Base-by-base conservation (phyloP, 2,329 filamentous ascomycete species). In the Neofusicoccum laricinum region DNA sequence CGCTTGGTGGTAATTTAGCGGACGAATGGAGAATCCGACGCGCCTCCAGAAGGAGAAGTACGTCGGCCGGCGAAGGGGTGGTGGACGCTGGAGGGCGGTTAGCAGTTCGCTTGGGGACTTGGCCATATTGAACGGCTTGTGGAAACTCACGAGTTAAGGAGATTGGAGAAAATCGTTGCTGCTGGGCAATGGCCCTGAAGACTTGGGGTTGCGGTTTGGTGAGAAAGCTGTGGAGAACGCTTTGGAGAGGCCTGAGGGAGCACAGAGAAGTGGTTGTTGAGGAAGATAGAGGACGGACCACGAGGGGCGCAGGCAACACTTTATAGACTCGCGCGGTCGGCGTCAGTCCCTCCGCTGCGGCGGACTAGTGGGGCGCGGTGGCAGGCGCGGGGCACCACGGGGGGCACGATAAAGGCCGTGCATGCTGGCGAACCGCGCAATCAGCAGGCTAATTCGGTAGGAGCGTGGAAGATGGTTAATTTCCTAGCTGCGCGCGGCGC, bases 81-180 rank as follows among this genome's bases (percentile, higher is more conserved):
- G 84, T 97, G 93, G 81, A 89, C 86, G 79, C 93, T 97, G 78
- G 25, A 40, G 1, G 25, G 14, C 30, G 7, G 41, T 65, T 57
- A 59, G 49, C 53, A 46, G 25, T 6, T 19, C 14, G 11, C 34
- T 49, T 19, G n/a, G 21, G 4, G 11, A n/a, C 25, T 30, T 30
- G 25, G 25, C 25, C 25, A 30, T 30, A 30, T 30, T 30, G 25
- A 4, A 30, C 25, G 5, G 25, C 25, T 30, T 6, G 5, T 30
- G 38, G 4, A 48, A n/a, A 82, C 92, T 79, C 86, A 97, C 93
- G 93, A 97, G 87, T 95, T 95, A 73, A 97, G 90, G 74, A 96
- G 90, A 84, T 96, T 97, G 85, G 93, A 94, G 90, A 97, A 97
- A 93, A 92, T 97, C 83, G 91, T 97, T 92, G 86, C 90, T 89